A percentile compares a stretch with the other conserved stretches of the same genome.
Conservation (phyloP, 352 stramenopile genomes). For the Pythium sukuiense region DNA sequence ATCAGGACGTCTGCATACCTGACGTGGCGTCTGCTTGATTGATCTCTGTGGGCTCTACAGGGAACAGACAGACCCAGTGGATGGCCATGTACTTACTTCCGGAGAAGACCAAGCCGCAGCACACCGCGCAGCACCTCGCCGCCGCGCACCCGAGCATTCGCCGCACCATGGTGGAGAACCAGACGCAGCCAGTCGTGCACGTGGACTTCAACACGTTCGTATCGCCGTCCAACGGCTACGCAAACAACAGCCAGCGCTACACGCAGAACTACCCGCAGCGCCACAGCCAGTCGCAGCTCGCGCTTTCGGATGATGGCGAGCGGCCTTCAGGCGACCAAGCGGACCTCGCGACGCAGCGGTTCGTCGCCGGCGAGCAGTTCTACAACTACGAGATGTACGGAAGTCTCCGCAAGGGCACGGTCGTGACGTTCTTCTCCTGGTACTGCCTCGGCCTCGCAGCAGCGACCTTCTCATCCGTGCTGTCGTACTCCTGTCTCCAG, state of each 20-base stretch:
- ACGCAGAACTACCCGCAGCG: not conserved
- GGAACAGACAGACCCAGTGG: no score
- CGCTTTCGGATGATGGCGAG: slow-evolving; percentile 8
- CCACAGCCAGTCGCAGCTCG: not conserved
- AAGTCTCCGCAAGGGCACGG: slow-evolving; percentile 31
- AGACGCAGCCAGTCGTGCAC: slow-evolving; percentile 17
- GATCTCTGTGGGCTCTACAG: no score
- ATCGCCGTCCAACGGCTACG: slow-evolving; percentile 9
- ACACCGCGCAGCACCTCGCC: slow-evolving; percentile 13
- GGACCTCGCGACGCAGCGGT: slow-evolving; percentile 27
- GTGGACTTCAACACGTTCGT: slow-evolving; percentile 25
- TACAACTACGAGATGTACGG: slow-evolving; percentile 41
- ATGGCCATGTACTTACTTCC: not conserved
- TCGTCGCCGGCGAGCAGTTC: slow-evolving; percentile 37
- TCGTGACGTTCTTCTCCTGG: slow-evolving; percentile 34
- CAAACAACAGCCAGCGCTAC: not conserved
- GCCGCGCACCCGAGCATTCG: slow-evolving; percentile 21
- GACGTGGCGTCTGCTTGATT: no score
- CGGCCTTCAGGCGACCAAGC: slow-evolving; percentile 9
- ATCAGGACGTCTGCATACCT: not conserved
- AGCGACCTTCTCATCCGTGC: slow-evolving; percentile 26
- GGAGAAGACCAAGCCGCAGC: slow-evolving; percentile 5
- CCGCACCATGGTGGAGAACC: slow-evolving; percentile 12
- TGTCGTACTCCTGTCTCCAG: slow-evolving; percentile 28
- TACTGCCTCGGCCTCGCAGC: slow-evolving; percentile 27